These are phyloP conservation scores for Arthrobotrys pseudoclavata DNA, from an alignment of 2,329 filamentous ascomycete species.

Conservation along the genomic window DNA sequence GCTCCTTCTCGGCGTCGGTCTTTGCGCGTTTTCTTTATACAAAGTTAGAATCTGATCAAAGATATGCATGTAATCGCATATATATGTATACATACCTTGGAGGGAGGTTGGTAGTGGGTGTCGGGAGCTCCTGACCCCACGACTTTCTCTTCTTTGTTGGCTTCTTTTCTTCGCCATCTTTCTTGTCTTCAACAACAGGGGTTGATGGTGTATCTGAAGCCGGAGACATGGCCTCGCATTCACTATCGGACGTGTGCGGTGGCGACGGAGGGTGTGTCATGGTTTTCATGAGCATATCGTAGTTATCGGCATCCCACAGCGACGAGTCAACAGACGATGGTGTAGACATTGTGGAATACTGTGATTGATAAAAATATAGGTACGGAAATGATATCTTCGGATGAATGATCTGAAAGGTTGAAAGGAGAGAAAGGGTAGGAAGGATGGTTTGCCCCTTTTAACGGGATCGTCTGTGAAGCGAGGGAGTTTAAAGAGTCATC, in stretches of 20 bases:
- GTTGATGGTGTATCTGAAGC: slow-evolving; percentile 26
- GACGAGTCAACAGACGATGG: slow-evolving; percentile 37
- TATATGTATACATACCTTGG: slow-evolving; percentile 75
- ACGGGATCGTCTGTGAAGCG: slow-evolving; percentile 8
- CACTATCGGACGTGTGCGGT: slow-evolving; percentile 46
- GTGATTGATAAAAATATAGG: no score
- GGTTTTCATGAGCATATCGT: slow-evolving; percentile 52
- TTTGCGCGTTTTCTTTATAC: slow-evolving; percentile 89
- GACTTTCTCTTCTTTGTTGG: slow-evolving; percentile 94
- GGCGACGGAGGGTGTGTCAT: slow-evolving; percentile 49
- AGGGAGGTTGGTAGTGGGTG: slow-evolving; percentile 95
- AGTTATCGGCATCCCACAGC: slow-evolving; percentile 54
- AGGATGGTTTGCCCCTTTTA: slow-evolving; percentile 34
- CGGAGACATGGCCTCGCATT: slow-evolving; percentile 43
- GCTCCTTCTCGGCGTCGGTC: slow-evolving; percentile 98
- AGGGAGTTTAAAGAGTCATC: slow-evolving; percentile 34
- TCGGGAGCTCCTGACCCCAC: slow-evolving; percentile 96
- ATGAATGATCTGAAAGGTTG: background rate
- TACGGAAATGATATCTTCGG: no score
- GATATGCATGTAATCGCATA: background rate
- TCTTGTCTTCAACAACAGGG: slow-evolving; percentile 16
- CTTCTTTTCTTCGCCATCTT: slow-evolving; percentile 74
- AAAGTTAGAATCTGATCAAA: slow-evolving; percentile 62
- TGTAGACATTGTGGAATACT: slow-evolving; percentile 38
- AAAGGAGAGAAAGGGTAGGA: slow-evolving; percentile 2